These are phyloP conservation scores for Alternaria triticimaculans DNA, from an alignment of 2,329 filamentous ascomycete genomes.

Conservation along the genomic window DNA sequence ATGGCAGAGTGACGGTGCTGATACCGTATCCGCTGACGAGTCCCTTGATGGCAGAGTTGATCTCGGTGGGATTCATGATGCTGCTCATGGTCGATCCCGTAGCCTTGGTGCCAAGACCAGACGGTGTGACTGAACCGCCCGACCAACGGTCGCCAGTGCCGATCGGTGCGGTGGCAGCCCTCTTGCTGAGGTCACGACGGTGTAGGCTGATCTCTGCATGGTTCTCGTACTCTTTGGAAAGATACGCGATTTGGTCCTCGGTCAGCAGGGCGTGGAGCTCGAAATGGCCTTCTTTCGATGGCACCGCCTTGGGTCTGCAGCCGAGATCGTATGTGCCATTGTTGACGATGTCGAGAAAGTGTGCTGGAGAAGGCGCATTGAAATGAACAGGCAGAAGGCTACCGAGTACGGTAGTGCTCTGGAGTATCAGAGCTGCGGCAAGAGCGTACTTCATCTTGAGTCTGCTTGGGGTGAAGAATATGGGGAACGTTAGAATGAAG, in stretches of 20 bases:
- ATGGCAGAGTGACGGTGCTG: constrained; percentile 52
- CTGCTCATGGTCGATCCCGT: constrained; percentile 47
- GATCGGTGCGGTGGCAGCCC: constrained; percentile 41
- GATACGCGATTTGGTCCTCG: constrained; percentile 41
- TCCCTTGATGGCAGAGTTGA: constrained; percentile 54
- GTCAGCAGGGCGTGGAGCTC: constrained; percentile 43
- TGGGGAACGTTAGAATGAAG: constrained; percentile 2
- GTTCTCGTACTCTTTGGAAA: constrained; percentile 35
- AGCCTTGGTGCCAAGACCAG: constrained; percentile 52
- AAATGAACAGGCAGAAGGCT: constrained; percentile 41
- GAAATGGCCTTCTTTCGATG: constrained; percentile 38
- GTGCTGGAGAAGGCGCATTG: constrained; percentile 37
- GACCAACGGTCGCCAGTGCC: constrained; percentile 52
- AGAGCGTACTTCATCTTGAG: constrained; percentile 43
- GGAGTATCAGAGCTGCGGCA: constrained; percentile 34
- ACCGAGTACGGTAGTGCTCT: constrained; percentile 36
- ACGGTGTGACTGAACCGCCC: constrained; percentile 50
- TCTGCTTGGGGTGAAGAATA: not conserved
- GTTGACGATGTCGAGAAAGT: constrained; percentile 43
- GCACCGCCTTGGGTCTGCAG: constrained; percentile 41
- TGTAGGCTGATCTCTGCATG: constrained; percentile 32
- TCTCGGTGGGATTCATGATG: constrained; percentile 56
- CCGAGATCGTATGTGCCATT: constrained; percentile 47
- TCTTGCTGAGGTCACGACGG: constrained; percentile 32
- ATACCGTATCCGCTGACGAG: constrained; percentile 53